Base-by-base conservation (phyloP, 345 rosid genomes). In the Salix purpurea region DNA sequence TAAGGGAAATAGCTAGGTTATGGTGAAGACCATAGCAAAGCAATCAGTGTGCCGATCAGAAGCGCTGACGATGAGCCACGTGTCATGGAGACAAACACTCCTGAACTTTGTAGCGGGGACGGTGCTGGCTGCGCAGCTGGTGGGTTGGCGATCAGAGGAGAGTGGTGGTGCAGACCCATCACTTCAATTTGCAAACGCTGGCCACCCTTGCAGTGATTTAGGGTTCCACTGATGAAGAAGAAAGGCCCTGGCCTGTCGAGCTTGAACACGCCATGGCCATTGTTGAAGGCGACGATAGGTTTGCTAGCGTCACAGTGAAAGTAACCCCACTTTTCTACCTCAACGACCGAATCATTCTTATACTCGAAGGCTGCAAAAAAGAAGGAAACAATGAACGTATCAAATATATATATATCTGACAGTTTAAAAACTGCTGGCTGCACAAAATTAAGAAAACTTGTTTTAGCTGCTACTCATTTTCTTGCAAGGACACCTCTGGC, bases 261-360 rank as follows among this genome's bases (percentile, higher is more conserved):
- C 18, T 70, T 56, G 71, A 91, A 16, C 2, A 77, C 83, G 79
- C 91, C 90, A 74, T 82, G 88, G 7, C 97, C 93, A 42, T 90
- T 85, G 91, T 88, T 81, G 81, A 86, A 88, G 24, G 81, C 83
- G 6, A 75, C 54, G 21, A 84, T 75, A 0, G 91, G 84, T 5
- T 81, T 73, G 83, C 85, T 88, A 4, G 75, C 37, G 79, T 86
- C 87, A 86, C 98, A 93, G 69, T 93, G 97, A 86, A 83, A 88
- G 79, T 85, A 91, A 0, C 91, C 89, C 87, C 87, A 85, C 86
- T 91, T 90, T 78, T 91, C 98, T 23, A 93, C 98, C 76, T 85
- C 83, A 42, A 90, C 68, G 18, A 90, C 93, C 2, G 98, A 93
- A 75, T 91, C 97, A 28, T 90, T 87, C 74, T 81, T 81, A 90